Evolutionary conservation across 2,329 filamentous ascomycete genomes (phyloP).

Genomic region (Furcasterigmium sp.): DNA sequence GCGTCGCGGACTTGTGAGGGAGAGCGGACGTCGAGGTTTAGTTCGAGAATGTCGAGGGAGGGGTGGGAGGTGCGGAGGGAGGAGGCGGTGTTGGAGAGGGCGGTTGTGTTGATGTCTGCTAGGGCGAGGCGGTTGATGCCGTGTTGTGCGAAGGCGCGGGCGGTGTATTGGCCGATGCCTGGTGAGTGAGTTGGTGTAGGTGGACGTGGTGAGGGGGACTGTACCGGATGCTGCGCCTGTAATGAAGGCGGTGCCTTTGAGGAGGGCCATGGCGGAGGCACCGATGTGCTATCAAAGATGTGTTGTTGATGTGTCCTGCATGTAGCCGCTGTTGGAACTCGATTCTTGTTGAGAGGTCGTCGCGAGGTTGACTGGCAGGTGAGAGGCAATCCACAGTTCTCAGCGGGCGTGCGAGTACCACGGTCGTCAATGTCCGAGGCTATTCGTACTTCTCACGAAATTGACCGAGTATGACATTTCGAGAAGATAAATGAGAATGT

Average conservation of each 20-base stretch:
- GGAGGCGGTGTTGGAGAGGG: conserved; percentile 22
- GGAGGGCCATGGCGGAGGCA: conserved; percentile 26
- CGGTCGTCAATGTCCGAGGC: too few relatives aligned
- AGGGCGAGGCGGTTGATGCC: conserved; percentile 41
- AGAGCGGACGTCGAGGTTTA: conserved; percentile 40
- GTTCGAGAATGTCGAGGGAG: conserved; percentile 29
- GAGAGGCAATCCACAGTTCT: too few relatives aligned
- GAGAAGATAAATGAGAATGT: too few relatives aligned
- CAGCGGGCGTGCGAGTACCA: too few relatives aligned
- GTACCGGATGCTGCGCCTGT: conserved; percentile 41
- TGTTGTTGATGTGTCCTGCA: too few relatives aligned
- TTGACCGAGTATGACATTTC: too few relatives aligned
- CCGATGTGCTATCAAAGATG: too few relatives aligned
- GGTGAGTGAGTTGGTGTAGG: conserved; percentile 6
- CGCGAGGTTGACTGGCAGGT: too few relatives aligned
- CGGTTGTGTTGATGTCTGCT: conserved; percentile 34
- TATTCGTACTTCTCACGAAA: too few relatives aligned
- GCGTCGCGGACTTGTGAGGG: conserved; percentile 34
- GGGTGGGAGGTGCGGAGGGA: conserved; percentile 31
- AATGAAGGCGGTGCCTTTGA: conserved; percentile 41
- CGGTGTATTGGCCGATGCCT: conserved; percentile 44
- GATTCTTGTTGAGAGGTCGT: too few relatives aligned
- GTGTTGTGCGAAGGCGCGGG: conserved; percentile 39
- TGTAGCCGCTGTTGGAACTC: too few relatives aligned
- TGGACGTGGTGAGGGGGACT: conserved; percentile 6